Evolutionary conservation across 441 rosid genomes (phyloP), one percentile per base, ranked within the genome.

Genomic region (Hura crepitans): DNA sequence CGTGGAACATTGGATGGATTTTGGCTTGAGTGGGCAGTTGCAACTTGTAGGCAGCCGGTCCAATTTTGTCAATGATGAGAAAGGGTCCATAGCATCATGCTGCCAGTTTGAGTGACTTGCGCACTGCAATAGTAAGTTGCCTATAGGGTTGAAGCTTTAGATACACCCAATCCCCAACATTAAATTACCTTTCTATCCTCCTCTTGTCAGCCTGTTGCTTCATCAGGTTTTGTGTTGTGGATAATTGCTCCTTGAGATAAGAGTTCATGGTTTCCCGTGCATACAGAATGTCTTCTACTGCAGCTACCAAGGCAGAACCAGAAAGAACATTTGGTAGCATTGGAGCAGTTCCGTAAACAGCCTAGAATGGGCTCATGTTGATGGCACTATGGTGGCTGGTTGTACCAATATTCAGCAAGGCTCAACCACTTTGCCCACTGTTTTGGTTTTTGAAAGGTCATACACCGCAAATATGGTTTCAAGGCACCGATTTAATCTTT

Each of bases 381-480:
- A 59, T 13, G n/a, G 25, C 10, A 15, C 2, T 4, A 8, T 59
- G 64, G 17, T 31, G 33, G 22, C 6, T 14, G 25, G 23, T 61
- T 61, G 17, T 61, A 61, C 65, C 65, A 61, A 3, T 13, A 57
- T 15, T 57, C 20, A 12, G 20, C 62, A 3, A 57, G 14, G 4
- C 37, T 33, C 2, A 42, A 13, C 28, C 28, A 51, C 9, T 51
- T 51, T 5, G 1, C n/a, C 65, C 65, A 61, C 6, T 37, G 2
- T 4, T 37, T 15, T 1, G 47, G 64, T 2, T 2, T 1, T 1
- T 18, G 15, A 14, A 61, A 35, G 4, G 14, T 15, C 62, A 57
- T 25, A 13, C 65, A 28, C 2, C 58, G 8, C 20, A 69, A 17
- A 9, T 69, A 69, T n/a, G 6, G n/a, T 59, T 43, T 69, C 66